phyloP scores from a whole-genome alignment of 2,329 filamentous ascomycete genomes.

The Aspergillus proliferans region DNA sequence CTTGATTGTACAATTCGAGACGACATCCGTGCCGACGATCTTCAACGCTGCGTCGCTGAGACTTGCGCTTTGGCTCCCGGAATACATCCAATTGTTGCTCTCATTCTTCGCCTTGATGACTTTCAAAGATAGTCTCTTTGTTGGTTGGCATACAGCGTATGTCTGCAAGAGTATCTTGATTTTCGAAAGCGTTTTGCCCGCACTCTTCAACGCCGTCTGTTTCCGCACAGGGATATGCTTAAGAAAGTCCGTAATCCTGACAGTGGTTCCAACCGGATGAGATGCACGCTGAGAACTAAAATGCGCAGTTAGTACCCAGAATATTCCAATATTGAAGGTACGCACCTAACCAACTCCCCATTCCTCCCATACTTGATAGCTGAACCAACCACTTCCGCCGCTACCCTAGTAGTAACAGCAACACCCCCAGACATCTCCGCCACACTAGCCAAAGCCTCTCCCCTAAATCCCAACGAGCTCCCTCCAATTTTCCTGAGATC shows the following conservation, averaged over 20 bases:
- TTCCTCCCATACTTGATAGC: constrained; percentile 46
- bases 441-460: constrained; percentile 58
- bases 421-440: constrained; percentile 52
- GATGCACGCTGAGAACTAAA: constrained; percentile 38
- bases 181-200: constrained; percentile 44
- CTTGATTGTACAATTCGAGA: constrained; percentile 42
- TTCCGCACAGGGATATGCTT: constrained; percentile 54
- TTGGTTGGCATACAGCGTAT: constrained; percentile 55
- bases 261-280: constrained; percentile 55
- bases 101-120: constrained; percentile 56
- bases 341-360: constrained; percentile 45
- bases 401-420: constrained; percentile 51
- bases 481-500: constrained; percentile 53
- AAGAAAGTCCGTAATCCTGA: constrained; percentile 53
- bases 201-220: constrained; percentile 48
- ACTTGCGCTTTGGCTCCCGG: constrained; percentile 43
- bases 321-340: background rate
- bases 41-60: constrained; percentile 52
- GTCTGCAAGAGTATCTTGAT: constrained; percentile 51
- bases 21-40: constrained; percentile 49
- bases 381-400: constrained; percentile 50
- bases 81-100: constrained; percentile 56
- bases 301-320: background rate
- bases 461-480: constrained; percentile 56
- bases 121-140: constrained; percentile 50